Base-by-base conservation (phyloP, 2,329 filamentous ascomycete genomes). In the Fusarium paranaense region DNA sequence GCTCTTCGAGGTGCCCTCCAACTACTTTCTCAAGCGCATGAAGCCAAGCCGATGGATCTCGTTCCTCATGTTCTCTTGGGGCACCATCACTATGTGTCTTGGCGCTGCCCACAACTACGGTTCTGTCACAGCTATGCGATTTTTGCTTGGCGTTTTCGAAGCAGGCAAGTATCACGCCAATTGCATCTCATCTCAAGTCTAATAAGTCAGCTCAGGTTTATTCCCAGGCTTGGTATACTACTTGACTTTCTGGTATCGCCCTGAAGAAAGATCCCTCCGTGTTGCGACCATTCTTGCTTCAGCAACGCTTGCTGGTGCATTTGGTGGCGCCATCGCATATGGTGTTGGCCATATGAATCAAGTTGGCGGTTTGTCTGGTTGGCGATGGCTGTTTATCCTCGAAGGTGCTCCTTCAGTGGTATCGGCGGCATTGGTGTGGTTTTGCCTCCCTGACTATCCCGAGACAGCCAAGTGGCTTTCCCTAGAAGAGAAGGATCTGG, bases 161-260 rank as follows among this genome's bases (percentile, higher is more conserved):
- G 80, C 81, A n/a, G 76, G 76, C 67, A 22, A 45, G 69, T 61
- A 8, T 33, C 7, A 11, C 35, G 6, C 14, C 6, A 13, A 18
- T 11, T 27, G 1, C 14, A 20, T 7, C 2, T 35, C 16, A 3
- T n/a, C 3, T 9, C n/a, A 13, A 30, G 3, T 9, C 58, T 74
- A 37, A 74, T 14, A 87, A 80, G 91, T 91, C 66, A 18, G 30
- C 4, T 1, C 25, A 75, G 74, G 75, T 2, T 22, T 78, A 1
- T 77, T 77, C 20, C 76, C 76, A 0, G 76, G 76, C 6, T 61
- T 78, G 13, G 73, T 77, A 1, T 78, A 78, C 27, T 78, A 78
- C 25, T 83, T 94, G 14, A 93, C 92, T 0, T 89, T 94, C 67
- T 94, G 93, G 86, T 94, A 94, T 80, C 90, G 87, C 18, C 89